Conservation (phyloP, 1,284 basidiomycete species). For the Apiotrichum siamense region DNA sequence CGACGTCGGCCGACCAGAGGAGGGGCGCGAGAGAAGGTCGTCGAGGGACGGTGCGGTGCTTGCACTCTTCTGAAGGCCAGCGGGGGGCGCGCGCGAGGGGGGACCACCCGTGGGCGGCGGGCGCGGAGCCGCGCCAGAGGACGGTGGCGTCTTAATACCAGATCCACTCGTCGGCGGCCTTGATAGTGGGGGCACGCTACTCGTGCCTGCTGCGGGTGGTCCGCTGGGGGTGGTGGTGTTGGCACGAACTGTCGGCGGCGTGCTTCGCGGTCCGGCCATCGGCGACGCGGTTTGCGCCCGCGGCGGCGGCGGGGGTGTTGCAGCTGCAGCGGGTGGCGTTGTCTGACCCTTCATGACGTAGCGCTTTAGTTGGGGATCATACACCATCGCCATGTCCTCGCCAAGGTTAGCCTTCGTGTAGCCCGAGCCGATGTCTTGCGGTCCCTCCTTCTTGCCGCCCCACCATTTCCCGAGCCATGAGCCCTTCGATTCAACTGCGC, state of each 20-base stretch:
- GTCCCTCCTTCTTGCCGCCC: constrained; percentile 54
- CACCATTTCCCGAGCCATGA: constrained; percentile 61
- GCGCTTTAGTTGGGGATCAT: constrained; percentile 85
- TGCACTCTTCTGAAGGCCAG: constrained; percentile 7
- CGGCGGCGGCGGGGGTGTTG: constrained; percentile 55
- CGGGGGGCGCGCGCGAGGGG: constrained; percentile 11
- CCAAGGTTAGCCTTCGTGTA: constrained; percentile 69
- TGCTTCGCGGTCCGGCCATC: constrained; percentile 50
- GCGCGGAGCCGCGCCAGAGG: background rate
- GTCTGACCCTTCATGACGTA: constrained; percentile 92
- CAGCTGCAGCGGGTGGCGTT: constrained; percentile 53
- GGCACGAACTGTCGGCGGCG: constrained; percentile 50
- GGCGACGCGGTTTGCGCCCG: constrained; percentile 77
- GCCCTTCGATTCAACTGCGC: constrained; percentile 1
- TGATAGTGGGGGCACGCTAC: constrained; percentile 50
- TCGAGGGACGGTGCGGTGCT: constrained; percentile 45
- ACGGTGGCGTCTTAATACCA: too few species aligned
- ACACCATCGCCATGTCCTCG: constrained; percentile 85
- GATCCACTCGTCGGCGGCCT: background rate
- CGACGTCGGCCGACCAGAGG: constrained; percentile 35
- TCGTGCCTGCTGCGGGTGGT: too few species aligned
- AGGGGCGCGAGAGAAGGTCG: constrained; percentile 43
- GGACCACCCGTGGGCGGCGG: constrained; percentile 7
- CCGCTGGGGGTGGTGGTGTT: constrained; percentile 18
- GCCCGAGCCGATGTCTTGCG: constrained; percentile 59